Conservation (phyloP, 2,329 filamentous ascomycete genomes). For the Penicillium sp. region DNA sequence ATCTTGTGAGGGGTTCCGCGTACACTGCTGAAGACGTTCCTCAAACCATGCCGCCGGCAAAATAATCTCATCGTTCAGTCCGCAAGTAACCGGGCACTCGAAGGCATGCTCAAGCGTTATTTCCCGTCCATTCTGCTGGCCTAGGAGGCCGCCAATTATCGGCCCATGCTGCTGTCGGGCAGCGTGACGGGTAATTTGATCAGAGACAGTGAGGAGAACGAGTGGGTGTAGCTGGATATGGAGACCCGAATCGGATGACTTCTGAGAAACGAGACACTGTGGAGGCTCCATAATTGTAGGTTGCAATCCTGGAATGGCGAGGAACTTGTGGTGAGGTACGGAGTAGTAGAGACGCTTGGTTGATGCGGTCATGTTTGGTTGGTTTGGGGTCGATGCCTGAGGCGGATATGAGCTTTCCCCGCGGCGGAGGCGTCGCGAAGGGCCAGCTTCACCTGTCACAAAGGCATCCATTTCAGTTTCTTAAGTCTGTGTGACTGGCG, state of each 20-base stretch:
- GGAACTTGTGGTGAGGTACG: constrained; percentile 3
- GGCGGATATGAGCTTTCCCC: constrained; percentile 22
- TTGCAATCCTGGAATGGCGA: background rate
- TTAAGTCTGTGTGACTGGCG: background rate
- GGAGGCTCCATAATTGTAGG: constrained; percentile 47
- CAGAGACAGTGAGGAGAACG: constrained; percentile 91
- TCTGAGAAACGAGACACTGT: constrained; percentile 64
- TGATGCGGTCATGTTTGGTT: constrained; percentile 27
- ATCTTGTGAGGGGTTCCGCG: constrained; percentile 29
- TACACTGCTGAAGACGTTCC: constrained; percentile 80
- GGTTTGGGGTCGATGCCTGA: constrained; percentile 24
- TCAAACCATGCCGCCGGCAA: constrained; percentile 71
- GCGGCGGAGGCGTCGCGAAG: constrained; percentile 8
- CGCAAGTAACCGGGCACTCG: constrained; percentile 63
- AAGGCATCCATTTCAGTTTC: background rate
- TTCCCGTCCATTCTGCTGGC: constrained; percentile 84
- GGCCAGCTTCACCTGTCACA: background rate
- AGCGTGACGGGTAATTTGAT: constrained; percentile 90
- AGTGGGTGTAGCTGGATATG: constrained; percentile 86
- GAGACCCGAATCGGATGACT: constrained; percentile 69
- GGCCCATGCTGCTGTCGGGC: constrained; percentile 72
- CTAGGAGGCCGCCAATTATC: constrained; percentile 81
- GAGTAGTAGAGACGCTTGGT: constrained; percentile 4
- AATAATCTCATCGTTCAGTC: constrained; percentile 55
- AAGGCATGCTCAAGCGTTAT: constrained; percentile 93